These are phyloP conservation scores for Nidula microcarpa DNA, from an alignment of 768 basidiomycete genomes.

Conservation along the genomic window DNA sequence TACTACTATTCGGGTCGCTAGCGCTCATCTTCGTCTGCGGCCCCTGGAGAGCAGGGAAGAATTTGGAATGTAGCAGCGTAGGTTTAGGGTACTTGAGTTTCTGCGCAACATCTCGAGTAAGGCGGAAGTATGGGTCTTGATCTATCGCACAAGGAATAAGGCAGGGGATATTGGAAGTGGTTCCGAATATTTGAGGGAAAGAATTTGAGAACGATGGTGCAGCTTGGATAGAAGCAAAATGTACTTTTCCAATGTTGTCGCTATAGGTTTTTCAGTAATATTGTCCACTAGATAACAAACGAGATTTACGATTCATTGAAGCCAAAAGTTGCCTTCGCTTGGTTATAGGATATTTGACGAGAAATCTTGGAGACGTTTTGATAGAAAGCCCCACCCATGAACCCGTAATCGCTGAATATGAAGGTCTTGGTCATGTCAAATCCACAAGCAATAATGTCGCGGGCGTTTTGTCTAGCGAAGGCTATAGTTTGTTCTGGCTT, in stretches of 20 bases:
- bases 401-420: constrained; percentile 92
- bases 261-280: constrained; percentile 34
- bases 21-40: constrained; percentile 99
- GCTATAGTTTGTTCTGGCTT: constrained; percentile 83
- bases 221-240: constrained; percentile 95
- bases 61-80: constrained; percentile 87
- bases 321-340: constrained; percentile 94
- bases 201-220: constrained; percentile 97
- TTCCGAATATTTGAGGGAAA: constrained; percentile 96
- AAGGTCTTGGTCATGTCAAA: constrained; percentile 92
- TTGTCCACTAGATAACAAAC: neutral
- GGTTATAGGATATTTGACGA: constrained; percentile 87
- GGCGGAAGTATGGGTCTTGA: constrained; percentile 95
- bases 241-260: constrained; percentile 97
- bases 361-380: constrained; percentile 92
- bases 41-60: constrained; percentile 97
- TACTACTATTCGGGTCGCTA: constrained; percentile 86
- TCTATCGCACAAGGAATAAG: constrained; percentile 99
- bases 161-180: constrained; percentile 77
- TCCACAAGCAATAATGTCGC: constrained; percentile 95
- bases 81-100: constrained; percentile 97
- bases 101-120: constrained; percentile 92
- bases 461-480: constrained; percentile 85
- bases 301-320: constrained; percentile 90
- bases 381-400: constrained; percentile 91